These are phyloP conservation scores for Lantana camara DNA, from an alignment of 257 asterid genomes.

Conservation along the genomic window DNA sequence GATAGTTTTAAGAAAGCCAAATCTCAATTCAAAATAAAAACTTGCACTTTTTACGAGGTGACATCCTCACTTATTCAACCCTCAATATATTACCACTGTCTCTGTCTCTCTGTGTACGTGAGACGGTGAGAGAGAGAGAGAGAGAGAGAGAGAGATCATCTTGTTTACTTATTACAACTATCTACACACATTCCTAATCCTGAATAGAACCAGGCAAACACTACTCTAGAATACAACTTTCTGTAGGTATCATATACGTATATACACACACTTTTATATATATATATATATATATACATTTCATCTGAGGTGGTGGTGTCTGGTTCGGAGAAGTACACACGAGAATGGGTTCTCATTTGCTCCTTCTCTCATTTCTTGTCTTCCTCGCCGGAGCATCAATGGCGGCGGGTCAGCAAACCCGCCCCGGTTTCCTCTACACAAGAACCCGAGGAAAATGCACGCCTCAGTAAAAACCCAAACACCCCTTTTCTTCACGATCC, in stretches of 20 bases:
- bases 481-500: background rate
- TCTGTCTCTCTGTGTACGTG: too few relatives aligned
- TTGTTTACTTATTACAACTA: too few relatives aligned
- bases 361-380: slow-evolving; percentile 22
- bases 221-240: background rate
- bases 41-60: slow-evolving; percentile 24
- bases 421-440: slow-evolving; percentile 76
- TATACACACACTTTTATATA: too few relatives aligned
- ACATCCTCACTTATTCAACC: slow-evolving; percentile 3
- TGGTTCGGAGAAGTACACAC: background rate
- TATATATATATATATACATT: background rate
- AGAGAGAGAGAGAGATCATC: too few relatives aligned
- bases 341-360: background rate
- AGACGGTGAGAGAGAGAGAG: too few relatives aligned
- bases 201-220: background rate
- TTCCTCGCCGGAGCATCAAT: slow-evolving; percentile 8
- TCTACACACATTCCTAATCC: slow-evolving; percentile 18
- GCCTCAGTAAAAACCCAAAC: slow-evolving; percentile 51
- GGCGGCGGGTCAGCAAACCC: slow-evolving; percentile 28
- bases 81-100: too few relatives aligned
- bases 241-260: background rate
- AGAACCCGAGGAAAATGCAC: slow-evolving; percentile 81
- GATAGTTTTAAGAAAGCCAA: slow-evolving; percentile 30
- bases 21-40: background rate
- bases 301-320: too few relatives aligned